Conservation (phyloP, 495 filamentous ascomycete genomes). For the Aspergillus steynii region DNA sequence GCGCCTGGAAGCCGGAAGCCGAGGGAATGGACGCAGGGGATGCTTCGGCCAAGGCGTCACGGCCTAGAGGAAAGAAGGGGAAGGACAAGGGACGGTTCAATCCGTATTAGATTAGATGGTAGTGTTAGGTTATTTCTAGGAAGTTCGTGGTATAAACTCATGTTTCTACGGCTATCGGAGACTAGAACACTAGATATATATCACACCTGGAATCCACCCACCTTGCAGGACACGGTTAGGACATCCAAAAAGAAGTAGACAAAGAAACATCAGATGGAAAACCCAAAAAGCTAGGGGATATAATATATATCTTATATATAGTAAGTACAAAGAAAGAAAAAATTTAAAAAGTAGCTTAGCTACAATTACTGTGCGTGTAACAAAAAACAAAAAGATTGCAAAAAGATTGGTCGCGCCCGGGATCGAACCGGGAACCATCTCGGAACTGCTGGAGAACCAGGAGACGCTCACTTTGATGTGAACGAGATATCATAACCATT, state of each 20-base stretch:
- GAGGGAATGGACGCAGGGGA: conserved; percentile 20
- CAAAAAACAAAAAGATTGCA: conserved; percentile 3
- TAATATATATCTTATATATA: too few relatives aligned
- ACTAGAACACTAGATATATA: too few relatives aligned
- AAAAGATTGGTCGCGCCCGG: conserved; percentile 40
- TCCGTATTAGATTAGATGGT: conserved; percentile 32
- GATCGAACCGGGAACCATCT: conserved; percentile 41
- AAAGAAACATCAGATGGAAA: too few relatives aligned
- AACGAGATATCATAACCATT: conserved; percentile 31
- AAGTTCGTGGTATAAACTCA: too few relatives aligned
- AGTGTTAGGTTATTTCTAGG: too few relatives aligned
- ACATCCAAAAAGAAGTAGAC: too few relatives aligned
- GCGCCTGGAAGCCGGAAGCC: conserved; percentile 39
- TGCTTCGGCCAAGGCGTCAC: conserved; percentile 24
- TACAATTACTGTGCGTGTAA: neutral
- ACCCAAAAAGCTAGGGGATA: too few relatives aligned
- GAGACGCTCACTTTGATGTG: conserved; percentile 17
- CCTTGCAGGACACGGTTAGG: too few relatives aligned
- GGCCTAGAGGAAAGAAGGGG: conserved; percentile 37
- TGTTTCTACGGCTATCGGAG: too few relatives aligned
- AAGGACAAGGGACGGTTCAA: conserved; percentile 44
- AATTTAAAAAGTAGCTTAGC: too few relatives aligned
- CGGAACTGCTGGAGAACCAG: conserved; percentile 8
- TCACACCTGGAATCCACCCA: too few relatives aligned
- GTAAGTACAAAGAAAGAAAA: too few relatives aligned